Evolutionary conservation across 2,329 filamentous ascomycete species (phyloP).

Genomic region (Madurella fahalii): DNA sequence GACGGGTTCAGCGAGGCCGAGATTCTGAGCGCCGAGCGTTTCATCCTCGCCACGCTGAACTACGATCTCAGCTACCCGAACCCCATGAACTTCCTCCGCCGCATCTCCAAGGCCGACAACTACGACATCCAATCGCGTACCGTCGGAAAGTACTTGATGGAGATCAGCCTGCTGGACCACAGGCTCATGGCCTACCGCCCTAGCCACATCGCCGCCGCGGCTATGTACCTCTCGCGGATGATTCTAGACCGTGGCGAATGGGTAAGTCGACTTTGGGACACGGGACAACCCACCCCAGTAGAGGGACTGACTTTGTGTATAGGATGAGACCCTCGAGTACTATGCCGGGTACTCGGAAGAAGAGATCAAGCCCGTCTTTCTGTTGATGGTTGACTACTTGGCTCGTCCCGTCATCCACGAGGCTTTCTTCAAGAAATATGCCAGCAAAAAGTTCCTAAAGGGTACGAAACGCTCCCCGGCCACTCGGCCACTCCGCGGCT

Average conservation of each 20-base stretch:
- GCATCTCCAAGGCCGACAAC: constrained; percentile 98
- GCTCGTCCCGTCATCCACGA: constrained; percentile 86
- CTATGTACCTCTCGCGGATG: constrained; percentile 91
- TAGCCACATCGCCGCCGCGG: constrained; percentile 83
- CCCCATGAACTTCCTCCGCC: constrained; percentile 98
- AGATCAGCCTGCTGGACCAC: constrained; percentile 93
- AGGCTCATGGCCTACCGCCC: constrained; percentile 87
- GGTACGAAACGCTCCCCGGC: constrained; percentile 54
- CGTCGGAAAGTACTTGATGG: constrained; percentile 94
- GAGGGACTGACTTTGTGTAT: constrained; percentile 27
- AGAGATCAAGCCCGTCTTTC: constrained; percentile 87
- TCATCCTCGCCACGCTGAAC: constrained; percentile 83
- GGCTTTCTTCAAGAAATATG: constrained; percentile 99
- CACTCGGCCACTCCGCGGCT: not conserved
- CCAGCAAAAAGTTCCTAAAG: constrained; percentile 98
- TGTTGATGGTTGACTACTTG: constrained; percentile 95
- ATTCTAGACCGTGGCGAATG: constrained; percentile 89
- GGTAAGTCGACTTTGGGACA: constrained; percentile 54
- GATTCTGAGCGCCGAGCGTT: constrained; percentile 95
- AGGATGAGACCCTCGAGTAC: constrained; percentile 81
- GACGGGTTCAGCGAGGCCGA: constrained; percentile 94
- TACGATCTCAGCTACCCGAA: constrained; percentile 99
- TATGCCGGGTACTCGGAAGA: constrained; percentile 92
- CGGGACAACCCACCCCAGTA: not conserved
- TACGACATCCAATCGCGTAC: constrained; percentile 98